These are phyloP conservation scores for Hortaea werneckii DNA, from an alignment of 2,329 filamentous ascomycete species.

Conservation along the genomic window DNA sequence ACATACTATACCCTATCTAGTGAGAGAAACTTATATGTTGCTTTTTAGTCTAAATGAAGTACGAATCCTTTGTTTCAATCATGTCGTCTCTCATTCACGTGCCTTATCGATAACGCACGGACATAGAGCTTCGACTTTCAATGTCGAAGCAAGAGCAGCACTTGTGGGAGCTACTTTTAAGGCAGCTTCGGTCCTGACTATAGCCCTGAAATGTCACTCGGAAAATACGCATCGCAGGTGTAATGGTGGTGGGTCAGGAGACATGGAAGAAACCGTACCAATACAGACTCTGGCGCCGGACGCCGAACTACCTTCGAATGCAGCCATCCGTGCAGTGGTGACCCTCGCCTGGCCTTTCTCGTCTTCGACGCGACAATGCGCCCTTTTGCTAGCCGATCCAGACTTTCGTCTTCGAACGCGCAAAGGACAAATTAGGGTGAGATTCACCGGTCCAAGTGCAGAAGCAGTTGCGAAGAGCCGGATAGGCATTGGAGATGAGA, in stretches of 20 bases:
- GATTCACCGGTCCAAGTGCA: conserved; percentile 62
- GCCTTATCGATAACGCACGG: no score
- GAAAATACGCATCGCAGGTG: neutral
- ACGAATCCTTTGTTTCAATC: no score
- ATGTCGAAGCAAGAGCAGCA: no score
- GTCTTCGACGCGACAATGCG: conserved; percentile 60
- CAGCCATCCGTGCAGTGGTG: conserved; percentile 56
- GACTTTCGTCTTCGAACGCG: conserved; percentile 70
- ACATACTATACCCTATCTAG: no score
- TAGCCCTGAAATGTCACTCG: no score
- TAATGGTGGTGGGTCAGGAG: neutral
- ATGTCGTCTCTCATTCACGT: no score
- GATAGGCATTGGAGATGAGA: conserved; percentile 67
- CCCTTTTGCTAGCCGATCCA: conserved; percentile 72
- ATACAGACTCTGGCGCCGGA: conserved; percentile 21
- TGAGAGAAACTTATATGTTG: no score
- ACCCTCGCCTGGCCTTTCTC: conserved; percentile 91
- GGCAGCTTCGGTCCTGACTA: no score
- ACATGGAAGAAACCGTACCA: conserved; percentile 11
- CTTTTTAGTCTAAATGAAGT: no score
- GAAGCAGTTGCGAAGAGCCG: conserved; percentile 55
- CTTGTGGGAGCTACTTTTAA: no score
- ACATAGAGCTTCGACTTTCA: no score
- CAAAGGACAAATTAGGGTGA: conserved; percentile 70
- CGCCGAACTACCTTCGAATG: conserved; percentile 13